phyloP scores from a whole-genome alignment of 805 yeast species.

The Suhomyces faveliae region DNA sequence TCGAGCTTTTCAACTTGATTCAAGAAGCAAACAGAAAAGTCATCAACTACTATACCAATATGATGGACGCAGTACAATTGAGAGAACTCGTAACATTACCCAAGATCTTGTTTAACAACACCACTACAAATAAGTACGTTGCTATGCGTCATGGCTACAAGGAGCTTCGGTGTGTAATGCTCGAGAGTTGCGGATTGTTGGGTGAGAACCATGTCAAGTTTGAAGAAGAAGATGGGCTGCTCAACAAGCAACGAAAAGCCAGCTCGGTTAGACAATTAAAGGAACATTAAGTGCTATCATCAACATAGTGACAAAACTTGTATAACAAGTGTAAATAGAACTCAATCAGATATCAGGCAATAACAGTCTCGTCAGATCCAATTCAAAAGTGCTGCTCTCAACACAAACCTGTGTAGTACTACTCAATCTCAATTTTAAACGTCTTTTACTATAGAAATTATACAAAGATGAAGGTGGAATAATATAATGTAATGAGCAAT shows the following conservation, averaged over 20 bases:
- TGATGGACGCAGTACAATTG: slow-evolving; percentile 37
- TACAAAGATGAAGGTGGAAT: slow-evolving; percentile 12
- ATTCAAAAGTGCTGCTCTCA: too few species aligned
- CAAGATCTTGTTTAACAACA: slow-evolving; percentile 53
- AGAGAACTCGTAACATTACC: slow-evolving; percentile 39
- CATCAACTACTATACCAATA: slow-evolving; percentile 26
- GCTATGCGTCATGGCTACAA: slow-evolving; percentile 51
- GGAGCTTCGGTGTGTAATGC: slow-evolving; percentile 49
- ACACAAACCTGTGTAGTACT: too few species aligned
- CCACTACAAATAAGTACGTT: slow-evolving; percentile 34
- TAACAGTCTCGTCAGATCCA: too few species aligned
- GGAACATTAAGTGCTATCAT: neutral
- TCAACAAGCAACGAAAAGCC: neutral
- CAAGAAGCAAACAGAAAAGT: slow-evolving; percentile 26
- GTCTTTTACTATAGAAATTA: slow-evolving; percentile 3
- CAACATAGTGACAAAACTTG: too few species aligned
- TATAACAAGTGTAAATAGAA: neutral
- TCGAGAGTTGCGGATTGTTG: slow-evolving; percentile 51
- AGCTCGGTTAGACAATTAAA: neutral
- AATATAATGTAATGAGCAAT: slow-evolving; percentile 2
- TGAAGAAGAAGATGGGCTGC: slow-evolving; percentile 4
- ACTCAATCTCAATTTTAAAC: neutral
- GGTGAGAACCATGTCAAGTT: neutral
- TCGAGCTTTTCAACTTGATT: slow-evolving; percentile 8
- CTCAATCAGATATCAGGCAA: neutral